Base-by-base conservation (phyloP, 2,329 filamentous ascomycete species). In the Biscogniauxia marginata region DNA sequence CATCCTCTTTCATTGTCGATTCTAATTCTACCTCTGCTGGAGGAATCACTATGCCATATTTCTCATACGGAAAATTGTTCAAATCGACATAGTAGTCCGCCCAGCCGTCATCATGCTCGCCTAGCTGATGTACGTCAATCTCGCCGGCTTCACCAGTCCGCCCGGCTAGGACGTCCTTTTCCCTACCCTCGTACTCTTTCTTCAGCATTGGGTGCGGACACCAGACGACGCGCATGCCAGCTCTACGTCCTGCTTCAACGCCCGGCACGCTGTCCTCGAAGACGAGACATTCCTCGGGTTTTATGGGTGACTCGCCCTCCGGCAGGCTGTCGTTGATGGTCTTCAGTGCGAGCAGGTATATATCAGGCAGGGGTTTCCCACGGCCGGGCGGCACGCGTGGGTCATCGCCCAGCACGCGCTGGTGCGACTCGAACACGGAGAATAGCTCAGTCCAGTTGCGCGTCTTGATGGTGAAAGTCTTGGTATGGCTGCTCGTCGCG, bases 181-280 rank as follows among this genome's bases (percentile, higher is more conserved):
- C 91, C 46, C 87, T 82, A 1, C 89, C 92, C 44, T 79, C 77
- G 66, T 90, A 96, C 71, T 93, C 90, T 52, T 84, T 78, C 74
- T 89, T 79, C 52, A 99, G 76, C 68, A 85, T 90, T 1, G 86
- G 84, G 74, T 98, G 92, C 21, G 95, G 95, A 65, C 86, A 88
- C 95, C 95, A 99, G 1, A 96, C 80, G 11, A 96, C 92, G 63
- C 93, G 86, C 93, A 98, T 98, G 0, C 93, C 93, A 0, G 95
- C 95, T 63, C 95, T 84, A 52, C 95, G 80, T 4, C 92, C 95
- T 2, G 91, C 86, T 75, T 99, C 95, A 2, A 97, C 91, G 3
- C 95, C 95, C 0, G 92, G 91, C 1, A 98, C 93, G 47, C 88
- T 91, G 73, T 99, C 95, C 75, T 99, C 95, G 67, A 99, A 98